Base-by-base conservation (phyloP, 2,329 filamentous ascomycete species). In the Penicillium polonicum region DNA sequence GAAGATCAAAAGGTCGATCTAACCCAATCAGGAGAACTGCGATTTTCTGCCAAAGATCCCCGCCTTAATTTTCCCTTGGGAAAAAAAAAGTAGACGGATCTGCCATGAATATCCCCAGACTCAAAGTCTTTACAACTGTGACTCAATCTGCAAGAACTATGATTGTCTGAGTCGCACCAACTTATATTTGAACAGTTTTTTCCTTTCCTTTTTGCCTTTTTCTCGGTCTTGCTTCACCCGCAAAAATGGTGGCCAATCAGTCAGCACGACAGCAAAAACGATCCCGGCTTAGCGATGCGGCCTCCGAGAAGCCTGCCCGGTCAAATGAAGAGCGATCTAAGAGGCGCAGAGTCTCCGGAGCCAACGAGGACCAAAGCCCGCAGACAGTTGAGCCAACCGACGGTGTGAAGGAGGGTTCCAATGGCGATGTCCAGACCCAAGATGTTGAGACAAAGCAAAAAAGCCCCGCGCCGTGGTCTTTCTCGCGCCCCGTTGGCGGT, bases 401-500 rank as follows among this genome's bases (percentile, higher is more conserved):
- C 10, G 3, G 3, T 48, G 62, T 66, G 39, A 60, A 67, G 54
- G 70, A 72, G 59, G 69, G 65, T 59, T 25, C 48, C 21, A 53
- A 60, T 23, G 31, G 25, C 9, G 39, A 52, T 29, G 21, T 15
- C 29, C 44, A 54, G 17, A 65, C 55, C 41, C 56, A 63, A 50
- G 60, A 52, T 39, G 33, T 35, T 13, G 65, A 57, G 36, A 21
- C 29, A 4, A 60, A 67, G 55, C 58, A 57, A 49, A 60, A 45
- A 38, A 55, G 35, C 23, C 48, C 55, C 50, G 51, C 61, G 36
- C 59, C 62, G 25, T 84, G 82, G 82, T 74, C 70, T 25, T 66
- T 83, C 10, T 82, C 82, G 19, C 70, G 76, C n/a, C 72, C 80
- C 8, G 70, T 78, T 31, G 84, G 82, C 41, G 85, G 85, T 23